phyloP scores from a whole-genome alignment of 805 yeast genomes.

The Monosporozyma solicola region DNA sequence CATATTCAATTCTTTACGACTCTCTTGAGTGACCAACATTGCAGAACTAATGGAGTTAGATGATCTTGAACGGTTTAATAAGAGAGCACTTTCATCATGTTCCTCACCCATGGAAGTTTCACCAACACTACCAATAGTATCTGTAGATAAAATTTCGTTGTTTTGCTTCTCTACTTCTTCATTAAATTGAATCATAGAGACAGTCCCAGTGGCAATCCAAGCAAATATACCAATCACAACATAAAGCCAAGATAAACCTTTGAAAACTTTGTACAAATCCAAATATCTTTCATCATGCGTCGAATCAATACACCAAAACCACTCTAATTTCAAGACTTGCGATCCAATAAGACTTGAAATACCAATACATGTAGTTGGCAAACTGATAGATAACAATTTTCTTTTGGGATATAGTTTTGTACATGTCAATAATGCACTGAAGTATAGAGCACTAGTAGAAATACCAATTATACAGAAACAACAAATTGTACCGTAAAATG shows the following conservation, averaged over 20 bases:
- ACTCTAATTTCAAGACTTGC: conserved; percentile 41
- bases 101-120: conserved; percentile 7
- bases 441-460: conserved; percentile 66
- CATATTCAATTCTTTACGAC: background rate
- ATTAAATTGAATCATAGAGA: conserved; percentile 42
- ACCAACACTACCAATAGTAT: background rate
- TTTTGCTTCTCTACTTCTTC: conserved; percentile 2
- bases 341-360: conserved; percentile 69
- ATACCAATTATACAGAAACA: conserved; percentile 56
- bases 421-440: conserved; percentile 66
- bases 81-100: background rate
- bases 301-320: conserved; percentile 27
- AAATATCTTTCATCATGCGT: conserved; percentile 22
- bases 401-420: conserved; percentile 73
- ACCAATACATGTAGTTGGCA: conserved; percentile 87
- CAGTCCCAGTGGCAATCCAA: conserved; percentile 57
- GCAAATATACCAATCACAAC: conserved; percentile 47
- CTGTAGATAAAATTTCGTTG: background rate
- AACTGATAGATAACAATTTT: conserved; percentile 74
- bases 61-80: background rate
- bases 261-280: conserved; percentile 45
- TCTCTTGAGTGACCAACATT: background rate
- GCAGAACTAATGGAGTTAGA: background rate
- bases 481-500: conserved; percentile 33
- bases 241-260: conserved; percentile 44